A percentile compares a stretch with the other conserved stretches of the same genome.
Conservation (phyloP, 2,329 filamentous ascomycete species). For the Penicillium sp. region DNA sequence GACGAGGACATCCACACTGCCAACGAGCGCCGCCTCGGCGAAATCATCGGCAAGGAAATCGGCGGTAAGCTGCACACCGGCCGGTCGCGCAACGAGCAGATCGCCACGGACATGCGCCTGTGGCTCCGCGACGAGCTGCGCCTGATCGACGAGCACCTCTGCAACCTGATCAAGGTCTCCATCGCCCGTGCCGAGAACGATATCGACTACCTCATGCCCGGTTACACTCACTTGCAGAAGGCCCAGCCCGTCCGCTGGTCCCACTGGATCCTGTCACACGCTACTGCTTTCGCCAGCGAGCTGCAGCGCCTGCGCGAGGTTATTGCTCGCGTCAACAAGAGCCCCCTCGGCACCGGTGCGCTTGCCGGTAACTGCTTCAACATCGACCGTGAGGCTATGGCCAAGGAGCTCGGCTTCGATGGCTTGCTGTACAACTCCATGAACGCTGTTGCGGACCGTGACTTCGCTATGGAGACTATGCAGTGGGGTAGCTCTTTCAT, state of each 20-base stretch:
- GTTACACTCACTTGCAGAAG: slow-evolving; percentile 85
- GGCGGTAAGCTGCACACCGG: slow-evolving; percentile 89
- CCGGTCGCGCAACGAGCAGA: slow-evolving; percentile 86
- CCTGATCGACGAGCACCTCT: slow-evolving; percentile 68
- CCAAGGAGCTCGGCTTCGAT: slow-evolving; percentile 78
- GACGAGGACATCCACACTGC: slow-evolving; percentile 68
- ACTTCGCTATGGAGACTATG: slow-evolving; percentile 80
- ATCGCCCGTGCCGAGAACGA: slow-evolving; percentile 71
- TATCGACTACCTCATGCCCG: slow-evolving; percentile 78
- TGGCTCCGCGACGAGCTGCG: slow-evolving; percentile 79
- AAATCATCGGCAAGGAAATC: slow-evolving; percentile 82
- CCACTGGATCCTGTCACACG: slow-evolving; percentile 79
- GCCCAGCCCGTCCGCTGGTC: slow-evolving; percentile 80
- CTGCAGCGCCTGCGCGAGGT: slow-evolving; percentile 76
- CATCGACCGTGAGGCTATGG: slow-evolving; percentile 78
- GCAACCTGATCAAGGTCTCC: slow-evolving; percentile 69
- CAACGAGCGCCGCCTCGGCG: slow-evolving; percentile 72
- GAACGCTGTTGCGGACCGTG: slow-evolving; percentile 73
- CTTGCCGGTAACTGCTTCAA: slow-evolving; percentile 80
- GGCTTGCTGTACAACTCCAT: slow-evolving; percentile 76
- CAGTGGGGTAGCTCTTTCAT: slow-evolving; percentile 79
- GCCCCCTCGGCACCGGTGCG: slow-evolving; percentile 73
- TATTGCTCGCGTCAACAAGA: slow-evolving; percentile 70
- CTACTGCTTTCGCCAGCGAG: slow-evolving; percentile 70
- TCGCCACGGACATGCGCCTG: slow-evolving; percentile 85